Conservation (phyloP, 371 early-diverging fungal genomes). For the Mortierella sp. region DNA sequence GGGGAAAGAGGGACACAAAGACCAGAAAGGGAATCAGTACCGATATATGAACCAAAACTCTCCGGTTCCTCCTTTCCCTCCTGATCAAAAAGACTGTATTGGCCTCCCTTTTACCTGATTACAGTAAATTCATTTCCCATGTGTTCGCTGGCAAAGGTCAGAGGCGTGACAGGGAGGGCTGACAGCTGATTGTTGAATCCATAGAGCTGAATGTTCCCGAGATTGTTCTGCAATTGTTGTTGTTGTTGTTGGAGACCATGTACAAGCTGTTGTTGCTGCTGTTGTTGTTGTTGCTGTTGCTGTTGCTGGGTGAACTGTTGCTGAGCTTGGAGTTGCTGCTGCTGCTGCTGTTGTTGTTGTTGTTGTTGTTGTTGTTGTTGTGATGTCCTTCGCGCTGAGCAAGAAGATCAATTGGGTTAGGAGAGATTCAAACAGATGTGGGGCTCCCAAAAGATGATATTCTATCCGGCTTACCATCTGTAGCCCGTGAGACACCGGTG, state of each 20-base stretch:
- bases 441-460: background rate
- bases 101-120: constrained; percentile 67
- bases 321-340: constrained; percentile 11
- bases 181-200: constrained; percentile 42
- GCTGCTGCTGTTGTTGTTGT: constrained; percentile 24
- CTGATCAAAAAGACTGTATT: too few relatives aligned
- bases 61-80: too few relatives aligned
- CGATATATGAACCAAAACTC: too few relatives aligned
- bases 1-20: constrained; percentile 5
- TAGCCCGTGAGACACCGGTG: constrained; percentile 23
- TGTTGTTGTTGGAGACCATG: constrained; percentile 8
- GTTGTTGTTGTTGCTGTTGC: constrained; percentile 18
- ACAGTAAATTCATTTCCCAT: constrained; percentile 87
- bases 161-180: constrained; percentile 59
- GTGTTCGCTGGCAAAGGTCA: constrained; percentile 80
- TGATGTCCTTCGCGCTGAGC: constrained; percentile 33
- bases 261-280: constrained; percentile 1
- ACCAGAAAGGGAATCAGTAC: too few relatives aligned
- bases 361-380: constrained; percentile 35
- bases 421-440: background rate
- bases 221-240: constrained; percentile 10
- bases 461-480: constrained; percentile 21
- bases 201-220: constrained; percentile 17
- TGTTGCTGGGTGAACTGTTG: constrained; percentile 17
- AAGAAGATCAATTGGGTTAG: background rate